Conservation (phyloP, 2,329 filamentous ascomycete genomes). For the Metarhizium guizhouense region DNA sequence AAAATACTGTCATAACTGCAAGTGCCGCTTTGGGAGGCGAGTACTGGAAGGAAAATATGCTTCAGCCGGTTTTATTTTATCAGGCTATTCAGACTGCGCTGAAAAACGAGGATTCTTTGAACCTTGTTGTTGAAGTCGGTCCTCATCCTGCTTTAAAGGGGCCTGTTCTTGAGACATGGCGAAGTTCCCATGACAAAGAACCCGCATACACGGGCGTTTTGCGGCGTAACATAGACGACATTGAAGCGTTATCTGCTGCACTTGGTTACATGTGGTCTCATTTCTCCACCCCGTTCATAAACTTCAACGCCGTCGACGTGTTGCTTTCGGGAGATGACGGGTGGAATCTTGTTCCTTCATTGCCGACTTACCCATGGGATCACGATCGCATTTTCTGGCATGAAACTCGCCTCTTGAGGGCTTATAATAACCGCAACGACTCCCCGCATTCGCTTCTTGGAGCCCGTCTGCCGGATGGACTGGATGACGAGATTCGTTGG, state of each 20-base stretch:
- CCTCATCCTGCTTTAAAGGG: conserved; percentile 32
- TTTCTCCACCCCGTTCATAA: not conserved
- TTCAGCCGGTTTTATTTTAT: too few relatives aligned
- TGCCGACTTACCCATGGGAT: not conserved
- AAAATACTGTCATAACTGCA: too few relatives aligned
- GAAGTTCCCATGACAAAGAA: not conserved
- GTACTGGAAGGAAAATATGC: too few relatives aligned
- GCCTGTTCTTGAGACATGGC: conserved; percentile 23
- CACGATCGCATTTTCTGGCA: not conserved
- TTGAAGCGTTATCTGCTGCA: not conserved
- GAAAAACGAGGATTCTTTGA: not conserved
- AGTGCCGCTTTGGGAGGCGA: too few relatives aligned
- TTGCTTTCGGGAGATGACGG: not conserved
- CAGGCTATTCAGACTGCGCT: not conserved
- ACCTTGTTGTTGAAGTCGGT: conserved; percentile 22
- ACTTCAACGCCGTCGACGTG: too few relatives aligned
- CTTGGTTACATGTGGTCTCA: not conserved
- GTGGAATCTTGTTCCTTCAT: not conserved
- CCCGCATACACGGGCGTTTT: not conserved
- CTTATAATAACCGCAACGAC: not conserved
- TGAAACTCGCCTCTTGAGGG: not conserved
- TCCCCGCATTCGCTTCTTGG: not conserved
- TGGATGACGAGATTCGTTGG: too few relatives aligned
- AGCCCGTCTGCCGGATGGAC: not conserved
- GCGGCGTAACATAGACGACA: not conserved